Evolutionary conservation across 257 asterid species (phyloP).

Genomic region (Solanum rostratum): DNA sequence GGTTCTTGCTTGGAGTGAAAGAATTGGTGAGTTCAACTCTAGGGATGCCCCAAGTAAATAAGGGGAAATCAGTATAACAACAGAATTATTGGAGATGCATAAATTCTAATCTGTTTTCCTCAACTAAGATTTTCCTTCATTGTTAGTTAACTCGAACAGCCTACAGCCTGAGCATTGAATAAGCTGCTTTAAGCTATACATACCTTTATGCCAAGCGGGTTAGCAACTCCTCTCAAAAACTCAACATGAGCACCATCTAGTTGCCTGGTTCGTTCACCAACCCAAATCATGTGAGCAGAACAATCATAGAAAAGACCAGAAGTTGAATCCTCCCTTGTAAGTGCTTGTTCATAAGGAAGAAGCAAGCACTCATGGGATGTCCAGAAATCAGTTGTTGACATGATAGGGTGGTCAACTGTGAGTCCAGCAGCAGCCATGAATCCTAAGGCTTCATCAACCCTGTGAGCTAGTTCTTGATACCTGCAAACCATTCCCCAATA

Average conservation of each 20-base stretch:
- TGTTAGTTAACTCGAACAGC: not conserved
- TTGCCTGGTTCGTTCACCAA: slow-evolving; percentile 76
- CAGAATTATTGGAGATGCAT: not conserved
- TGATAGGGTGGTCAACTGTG: slow-evolving; percentile 65
- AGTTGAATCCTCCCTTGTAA: slow-evolving; percentile 69
- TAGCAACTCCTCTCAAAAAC: slow-evolving; percentile 71
- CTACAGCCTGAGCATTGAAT: not conserved
- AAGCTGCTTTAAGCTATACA: not conserved
- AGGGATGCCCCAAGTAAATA: not conserved
- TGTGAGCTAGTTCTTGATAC: slow-evolving; percentile 75
- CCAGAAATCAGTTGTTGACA: slow-evolving; percentile 81
- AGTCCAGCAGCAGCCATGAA: slow-evolving; percentile 88
- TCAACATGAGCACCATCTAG: slow-evolving; percentile 76
- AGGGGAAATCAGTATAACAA: not conserved
- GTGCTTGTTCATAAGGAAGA: slow-evolving; percentile 73
- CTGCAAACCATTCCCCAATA: slow-evolving; percentile 19
- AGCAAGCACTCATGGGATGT: slow-evolving; percentile 79
- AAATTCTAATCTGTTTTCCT: not conserved
- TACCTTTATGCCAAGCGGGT: slow-evolving; percentile 85
- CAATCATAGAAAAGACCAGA: slow-evolving; percentile 73
- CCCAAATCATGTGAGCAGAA: slow-evolving; percentile 94
- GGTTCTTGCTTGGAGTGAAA: not conserved
- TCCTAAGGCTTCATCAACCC: slow-evolving; percentile 85
- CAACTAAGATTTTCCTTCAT: not conserved
- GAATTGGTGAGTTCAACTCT: not conserved